Conservation (phyloP, 1,284 basidiomycete genomes). For the Moesziomyces sp. region DNA sequence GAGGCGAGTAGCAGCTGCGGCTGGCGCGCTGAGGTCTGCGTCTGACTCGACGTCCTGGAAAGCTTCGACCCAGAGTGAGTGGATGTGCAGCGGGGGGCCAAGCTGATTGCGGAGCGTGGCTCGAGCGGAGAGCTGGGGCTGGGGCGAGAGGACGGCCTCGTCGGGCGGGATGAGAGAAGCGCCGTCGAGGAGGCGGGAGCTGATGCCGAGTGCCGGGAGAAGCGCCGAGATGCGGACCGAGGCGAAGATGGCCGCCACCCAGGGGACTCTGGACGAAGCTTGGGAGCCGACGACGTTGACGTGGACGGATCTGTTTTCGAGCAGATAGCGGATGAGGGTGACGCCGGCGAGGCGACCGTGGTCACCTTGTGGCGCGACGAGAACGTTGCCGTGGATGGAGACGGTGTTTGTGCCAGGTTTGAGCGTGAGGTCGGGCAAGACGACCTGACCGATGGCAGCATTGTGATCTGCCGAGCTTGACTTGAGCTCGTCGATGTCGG, state of each 20-base stretch:
- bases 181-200: constrained; percentile 46
- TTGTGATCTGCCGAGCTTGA: constrained; percentile 17
- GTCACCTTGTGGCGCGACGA: constrained; percentile 9
- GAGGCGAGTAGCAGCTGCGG: constrained; percentile 12
- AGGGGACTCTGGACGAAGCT: constrained; percentile 36
- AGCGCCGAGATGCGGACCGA: constrained; percentile 32
- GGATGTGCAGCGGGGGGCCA: constrained; percentile 40
- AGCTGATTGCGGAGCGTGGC: constrained; percentile 55
- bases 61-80: constrained; percentile 36
- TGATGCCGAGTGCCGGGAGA: constrained; percentile 49
- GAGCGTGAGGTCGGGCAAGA: constrained; percentile 30
- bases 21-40: background rate
- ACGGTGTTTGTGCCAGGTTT: constrained; percentile 17
- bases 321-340: constrained; percentile 36
- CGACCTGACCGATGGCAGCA: constrained; percentile 22
- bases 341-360: constrained; percentile 25
- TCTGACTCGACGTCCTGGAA: constrained; percentile 18
- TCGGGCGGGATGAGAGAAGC: constrained; percentile 44
- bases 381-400: constrained; percentile 21
- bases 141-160: background rate
- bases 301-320: constrained; percentile 46
- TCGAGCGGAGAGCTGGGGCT: constrained; percentile 43
- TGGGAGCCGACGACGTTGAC: constrained; percentile 25
- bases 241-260: constrained; percentile 44
- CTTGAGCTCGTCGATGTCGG: constrained; percentile 37